Percentiles rank a stretch among this genome's conserved stretches.
Evolutionary conservation across 495 filamentous ascomycete species (phyloP).

Genomic region (Tuber magnatum): DNA sequence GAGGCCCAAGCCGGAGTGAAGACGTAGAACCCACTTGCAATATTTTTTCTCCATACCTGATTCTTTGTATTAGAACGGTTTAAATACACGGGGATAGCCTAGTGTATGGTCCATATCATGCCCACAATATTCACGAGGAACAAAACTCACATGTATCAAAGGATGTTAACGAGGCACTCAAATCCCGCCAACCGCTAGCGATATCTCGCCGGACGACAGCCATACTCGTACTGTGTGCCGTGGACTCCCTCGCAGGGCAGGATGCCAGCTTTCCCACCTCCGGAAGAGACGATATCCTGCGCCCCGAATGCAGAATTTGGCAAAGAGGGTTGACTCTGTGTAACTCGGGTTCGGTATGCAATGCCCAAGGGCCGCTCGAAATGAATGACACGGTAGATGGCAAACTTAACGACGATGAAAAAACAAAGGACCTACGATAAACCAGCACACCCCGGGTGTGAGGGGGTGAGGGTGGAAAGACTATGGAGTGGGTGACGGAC

Average conservation of each 20-base stretch:
- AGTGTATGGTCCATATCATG: background rate
- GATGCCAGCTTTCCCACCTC: background rate
- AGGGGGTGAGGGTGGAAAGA: background rate
- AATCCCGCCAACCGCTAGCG: background rate
- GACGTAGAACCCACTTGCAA: constrained; percentile 29
- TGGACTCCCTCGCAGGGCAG: background rate
- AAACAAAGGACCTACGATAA: background rate
- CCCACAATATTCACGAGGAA: background rate
- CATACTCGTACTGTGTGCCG: background rate
- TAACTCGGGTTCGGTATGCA: background rate
- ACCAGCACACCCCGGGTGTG: background rate
- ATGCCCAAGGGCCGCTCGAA: background rate
- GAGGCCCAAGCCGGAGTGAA: constrained; percentile 1
- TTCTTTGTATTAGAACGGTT: background rate
- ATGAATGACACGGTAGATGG: background rate
- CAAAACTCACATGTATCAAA: constrained; percentile 30
- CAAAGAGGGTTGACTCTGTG: background rate
- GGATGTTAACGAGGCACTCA: constrained; percentile 25
- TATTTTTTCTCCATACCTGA: constrained; percentile 27
- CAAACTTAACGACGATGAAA: background rate
- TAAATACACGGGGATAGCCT: background rate
- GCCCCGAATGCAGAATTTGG: background rate
- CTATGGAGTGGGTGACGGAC: background rate
- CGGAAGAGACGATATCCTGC: background rate
- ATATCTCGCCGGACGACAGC: background rate